A percentile compares a stretch with the other conserved stretches of the same genome.
These are phyloP conservation scores for Parietaria judaica DNA, from an alignment of 306 rosid genomes.

Conservation along the genomic window DNA sequence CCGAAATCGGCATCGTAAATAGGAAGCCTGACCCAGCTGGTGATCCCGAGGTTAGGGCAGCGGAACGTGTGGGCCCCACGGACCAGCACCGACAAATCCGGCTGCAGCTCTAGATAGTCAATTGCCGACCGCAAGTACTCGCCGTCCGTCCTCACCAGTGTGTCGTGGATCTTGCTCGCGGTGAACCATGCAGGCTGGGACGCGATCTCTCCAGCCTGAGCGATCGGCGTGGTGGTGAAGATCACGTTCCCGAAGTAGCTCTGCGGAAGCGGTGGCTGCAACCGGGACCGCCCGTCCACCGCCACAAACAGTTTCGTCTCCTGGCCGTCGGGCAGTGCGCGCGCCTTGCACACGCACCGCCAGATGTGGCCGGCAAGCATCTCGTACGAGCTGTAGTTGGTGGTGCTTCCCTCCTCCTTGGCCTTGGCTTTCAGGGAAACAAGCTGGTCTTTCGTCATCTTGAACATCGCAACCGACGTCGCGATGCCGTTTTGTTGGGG, in stretches of 20 bases:
- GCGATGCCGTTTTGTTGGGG: not conserved
- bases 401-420: constrained; percentile 34
- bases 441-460: constrained; percentile 51
- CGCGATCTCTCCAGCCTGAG: constrained; percentile 57
- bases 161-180: constrained; percentile 59
- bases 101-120: constrained; percentile 71
- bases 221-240: constrained; percentile 61
- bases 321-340: constrained; percentile 59
- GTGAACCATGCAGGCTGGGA: constrained; percentile 74
- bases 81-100: constrained; percentile 67
- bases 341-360: constrained; percentile 57
- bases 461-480: constrained; percentile 35
- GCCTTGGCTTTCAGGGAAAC: constrained; percentile 7
- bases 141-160: constrained; percentile 53
- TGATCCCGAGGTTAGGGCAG: constrained; percentile 87
- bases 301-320: constrained; percentile 53
- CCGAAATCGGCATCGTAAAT: constrained; percentile 92
- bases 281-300: constrained; percentile 71
- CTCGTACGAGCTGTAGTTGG: constrained; percentile 62
- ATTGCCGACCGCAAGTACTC: constrained; percentile 73
- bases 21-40: constrained; percentile 82
- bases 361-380: constrained; percentile 82
- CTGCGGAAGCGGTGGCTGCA: constrained; percentile 64
- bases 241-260: constrained; percentile 88
- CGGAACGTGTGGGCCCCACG: constrained; percentile 70